Base-by-base conservation (phyloP, 2,329 filamentous ascomycete species). In the Aspergillus fischeri region DNA sequence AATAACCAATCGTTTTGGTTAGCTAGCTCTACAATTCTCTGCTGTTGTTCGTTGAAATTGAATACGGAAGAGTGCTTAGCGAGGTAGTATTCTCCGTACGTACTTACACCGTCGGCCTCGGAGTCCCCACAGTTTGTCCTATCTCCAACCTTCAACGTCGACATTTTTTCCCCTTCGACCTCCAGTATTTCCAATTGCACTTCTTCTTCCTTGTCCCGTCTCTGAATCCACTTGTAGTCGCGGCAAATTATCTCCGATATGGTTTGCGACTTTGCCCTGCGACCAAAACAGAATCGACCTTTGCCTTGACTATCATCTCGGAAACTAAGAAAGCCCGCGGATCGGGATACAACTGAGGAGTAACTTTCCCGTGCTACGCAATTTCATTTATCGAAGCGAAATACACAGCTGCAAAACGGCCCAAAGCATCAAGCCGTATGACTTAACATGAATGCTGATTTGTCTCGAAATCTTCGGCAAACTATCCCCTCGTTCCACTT, bases 401-500 rank as follows among this genome's bases (percentile, higher is more conserved):
- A 48, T 50, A 48, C 35, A 27, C 38, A 54, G 57, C 60, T 38
- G 32, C 14, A 7, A 38, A 38, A 38, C 32, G 32, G 32, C 32
- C 32, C 17, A 17, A 38, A 38, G 14, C 32, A 38, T 17, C 32
- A 38, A 17, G 32, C 32, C 14, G 58, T 55, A 62, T 66, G 58
- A 52, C 53, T 49, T 68, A 70, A 64, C 63, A 72, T 71, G 68
- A 67, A 62, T 65, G 65, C 62, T 71, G 65, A 65, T 64, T 57
- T 57, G 60, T 55, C 54, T 57, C 56, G 60, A 54, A 61, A 49
- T 60, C 49, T 56, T 32, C 53, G 56, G 54, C 60, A 56, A 58
- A 59, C 45, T 28, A 53, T 44, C 51, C 48, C 57, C 52, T 48
- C 54, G 29, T 45, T 52, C 60, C 21, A 45, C 25, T 54, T 52